Evolutionary conservation across 225 moss, liverwort and hornwort species (phyloP).

Genomic region (Takakia lepidozioides): DNA sequence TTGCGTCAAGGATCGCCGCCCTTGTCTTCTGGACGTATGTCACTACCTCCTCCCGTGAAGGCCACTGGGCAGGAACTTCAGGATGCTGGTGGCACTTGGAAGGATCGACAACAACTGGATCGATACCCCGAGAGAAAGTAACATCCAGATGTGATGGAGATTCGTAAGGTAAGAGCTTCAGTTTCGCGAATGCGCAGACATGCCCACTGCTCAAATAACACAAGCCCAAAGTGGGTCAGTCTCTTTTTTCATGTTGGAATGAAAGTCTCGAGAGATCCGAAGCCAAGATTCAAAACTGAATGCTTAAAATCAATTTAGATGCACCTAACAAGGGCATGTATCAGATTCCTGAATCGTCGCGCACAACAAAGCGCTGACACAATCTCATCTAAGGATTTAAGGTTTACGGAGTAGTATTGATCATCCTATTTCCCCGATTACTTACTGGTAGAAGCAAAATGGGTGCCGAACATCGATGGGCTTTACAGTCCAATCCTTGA

Average conservation of each 20-base stretch:
- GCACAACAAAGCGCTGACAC: no score
- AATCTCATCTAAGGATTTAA: no score
- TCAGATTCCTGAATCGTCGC: no score
- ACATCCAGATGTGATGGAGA: conserved; percentile 25
- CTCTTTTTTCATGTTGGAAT: no score
- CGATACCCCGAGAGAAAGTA: conserved; percentile 88
- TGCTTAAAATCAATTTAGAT: no score
- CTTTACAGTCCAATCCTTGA: conserved; percentile 64
- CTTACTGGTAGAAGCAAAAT: conserved; percentile 83
- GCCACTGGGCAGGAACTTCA: conserved; percentile 61
- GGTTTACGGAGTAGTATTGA: no score
- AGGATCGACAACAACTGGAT: conserved; percentile 62
- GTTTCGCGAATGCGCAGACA: conserved; percentile 61
- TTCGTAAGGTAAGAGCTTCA: conserved; percentile 41
- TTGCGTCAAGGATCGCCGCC: conserved; percentile 17
- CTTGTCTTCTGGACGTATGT: conserved; percentile 31
- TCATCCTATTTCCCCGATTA: no score
- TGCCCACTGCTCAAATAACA: conserved; percentile 62
- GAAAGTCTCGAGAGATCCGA: no score
- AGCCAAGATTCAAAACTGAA: no score
- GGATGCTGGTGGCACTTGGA: conserved; percentile 74
- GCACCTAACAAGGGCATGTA: no score
- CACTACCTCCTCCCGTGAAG: conserved; percentile 33
- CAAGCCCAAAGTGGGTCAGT: no score
- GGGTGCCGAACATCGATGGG: conserved; percentile 86